phyloP scores from a whole-genome alignment of 1,284 basidiomycete species.

The Marasmius oreades region DNA sequence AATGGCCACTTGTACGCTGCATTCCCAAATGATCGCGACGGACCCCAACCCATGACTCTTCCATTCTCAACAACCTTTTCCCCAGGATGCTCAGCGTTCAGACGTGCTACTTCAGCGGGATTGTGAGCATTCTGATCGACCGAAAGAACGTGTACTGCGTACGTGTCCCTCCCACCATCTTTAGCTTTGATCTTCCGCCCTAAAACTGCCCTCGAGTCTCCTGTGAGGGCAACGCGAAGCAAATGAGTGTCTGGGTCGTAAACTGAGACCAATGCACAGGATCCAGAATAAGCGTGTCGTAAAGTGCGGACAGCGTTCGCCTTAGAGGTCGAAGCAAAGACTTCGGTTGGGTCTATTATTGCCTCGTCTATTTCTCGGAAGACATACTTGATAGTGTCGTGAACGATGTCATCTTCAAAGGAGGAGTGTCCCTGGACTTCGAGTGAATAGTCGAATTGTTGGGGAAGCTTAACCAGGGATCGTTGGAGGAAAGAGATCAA shows the following conservation, averaged over 20 bases:
- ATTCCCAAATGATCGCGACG: constrained; percentile 31
- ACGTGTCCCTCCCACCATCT: constrained; percentile 28
- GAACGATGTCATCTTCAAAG: constrained; percentile 2
- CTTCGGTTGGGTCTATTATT: constrained; percentile 10
- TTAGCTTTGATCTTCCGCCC: constrained; percentile 38
- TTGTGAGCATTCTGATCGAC: constrained; percentile 47
- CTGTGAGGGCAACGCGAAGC: constrained; percentile 49
- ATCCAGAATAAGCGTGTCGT: constrained; percentile 21
- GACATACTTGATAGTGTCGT: constrained; percentile 10
- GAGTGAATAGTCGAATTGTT: constrained; percentile 9
- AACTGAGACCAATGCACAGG: constrained; percentile 40
- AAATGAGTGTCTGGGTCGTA: constrained; percentile 40
- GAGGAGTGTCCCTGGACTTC: background rate
- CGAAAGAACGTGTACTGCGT: constrained; percentile 51
- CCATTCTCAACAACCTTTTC: constrained; percentile 19
- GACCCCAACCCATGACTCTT: constrained; percentile 24
- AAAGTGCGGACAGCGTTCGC: constrained; percentile 12
- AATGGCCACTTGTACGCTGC: constrained; percentile 32
- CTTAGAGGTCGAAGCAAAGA: constrained; percentile 13
- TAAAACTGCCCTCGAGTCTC: constrained; percentile 59
- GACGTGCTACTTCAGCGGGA: constrained; percentile 23
- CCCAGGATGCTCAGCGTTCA: constrained; percentile 21
- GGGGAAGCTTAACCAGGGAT: constrained; percentile 11
- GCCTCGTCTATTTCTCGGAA: constrained; percentile 13
- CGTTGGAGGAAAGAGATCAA: constrained; percentile 9